Conservation (phyloP, 371 early-diverging fungal species). For the Chytridiales sp. region DNA sequence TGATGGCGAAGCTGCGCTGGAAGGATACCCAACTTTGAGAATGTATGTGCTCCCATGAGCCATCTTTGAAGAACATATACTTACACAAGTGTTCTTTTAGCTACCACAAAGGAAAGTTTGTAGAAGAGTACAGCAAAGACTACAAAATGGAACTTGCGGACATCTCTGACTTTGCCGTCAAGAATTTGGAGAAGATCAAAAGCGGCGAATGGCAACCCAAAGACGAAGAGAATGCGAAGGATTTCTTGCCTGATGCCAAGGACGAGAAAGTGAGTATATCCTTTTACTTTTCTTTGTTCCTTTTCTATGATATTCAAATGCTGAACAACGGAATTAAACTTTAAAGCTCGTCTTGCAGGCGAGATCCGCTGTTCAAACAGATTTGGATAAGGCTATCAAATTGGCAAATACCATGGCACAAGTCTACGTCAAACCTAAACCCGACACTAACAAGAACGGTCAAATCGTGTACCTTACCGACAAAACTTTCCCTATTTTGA, state of each 20-base stretch:
- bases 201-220: conserved; percentile 8
- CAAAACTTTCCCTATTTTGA: conserved; percentile 41
- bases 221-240: conserved; percentile 16
- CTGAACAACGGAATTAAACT: background rate
- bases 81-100: conserved; percentile 8
- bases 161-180: conserved; percentile 1
- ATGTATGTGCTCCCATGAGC: conserved; percentile 46
- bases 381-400: conserved; percentile 14
- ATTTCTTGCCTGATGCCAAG: background rate
- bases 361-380: conserved; percentile 6
- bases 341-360: conserved; percentile 5
- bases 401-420: conserved; percentile 11
- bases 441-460: conserved; percentile 44
- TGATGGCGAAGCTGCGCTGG: conserved; percentile 54
- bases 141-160: conserved; percentile 24
- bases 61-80: background rate
- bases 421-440: conserved; percentile 13
- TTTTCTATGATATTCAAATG: background rate
- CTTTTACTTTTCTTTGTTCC: background rate
- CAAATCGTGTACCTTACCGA: conserved; percentile 42
- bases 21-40: conserved; percentile 62
- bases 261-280: conserved; percentile 1
- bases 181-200: background rate
- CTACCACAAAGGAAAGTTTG: conserved; percentile 53
- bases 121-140: conserved; percentile 41